Evolutionary conservation across 139 green algal species (phyloP).

Genomic region (Picochlorum sp.): DNA sequence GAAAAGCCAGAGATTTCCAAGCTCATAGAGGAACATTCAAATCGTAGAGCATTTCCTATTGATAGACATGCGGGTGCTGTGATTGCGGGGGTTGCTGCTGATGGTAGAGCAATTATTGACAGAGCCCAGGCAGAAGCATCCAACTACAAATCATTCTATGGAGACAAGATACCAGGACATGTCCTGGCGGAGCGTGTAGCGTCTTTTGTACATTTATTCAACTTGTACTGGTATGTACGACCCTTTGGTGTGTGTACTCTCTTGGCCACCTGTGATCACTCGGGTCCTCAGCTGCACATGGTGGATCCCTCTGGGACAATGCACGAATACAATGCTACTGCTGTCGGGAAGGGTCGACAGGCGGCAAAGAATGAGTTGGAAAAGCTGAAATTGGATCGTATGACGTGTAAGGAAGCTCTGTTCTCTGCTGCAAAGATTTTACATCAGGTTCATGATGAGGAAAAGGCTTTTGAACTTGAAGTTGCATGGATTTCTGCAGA

Average conservation of each 20-base stretch:
- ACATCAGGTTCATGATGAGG: constrained; percentile 89
- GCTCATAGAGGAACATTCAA: constrained; percentile 86
- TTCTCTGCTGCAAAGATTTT: constrained; percentile 88
- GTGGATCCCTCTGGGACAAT: constrained; percentile 77
- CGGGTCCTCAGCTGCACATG: constrained; percentile 83
- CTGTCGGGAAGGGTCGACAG: constrained; percentile 93
- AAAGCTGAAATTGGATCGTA: constrained; percentile 86
- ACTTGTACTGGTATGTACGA: constrained; percentile 83
- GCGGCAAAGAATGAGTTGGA: constrained; percentile 97
- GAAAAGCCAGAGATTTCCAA: constrained; percentile 96
- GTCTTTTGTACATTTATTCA: constrained; percentile 93
- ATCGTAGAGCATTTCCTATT: constrained; percentile 75
- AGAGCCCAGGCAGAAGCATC: constrained; percentile 44
- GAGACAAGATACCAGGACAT: constrained; percentile 81
- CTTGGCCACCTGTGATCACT: constrained; percentile 70
- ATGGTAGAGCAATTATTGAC: constrained; percentile 80
- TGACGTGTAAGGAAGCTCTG: constrained; percentile 85
- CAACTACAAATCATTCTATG: constrained; percentile 67
- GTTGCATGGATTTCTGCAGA: constrained; percentile 95
- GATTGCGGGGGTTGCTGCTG: constrained; percentile 60
- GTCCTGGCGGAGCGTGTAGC: constrained; percentile 86
- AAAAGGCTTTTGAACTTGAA: constrained; percentile 98
- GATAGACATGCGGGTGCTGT: constrained; percentile 77
- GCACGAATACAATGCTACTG: constrained; percentile 84
- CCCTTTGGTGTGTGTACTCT: constrained; percentile 76